Percentiles rank a stretch among this genome's conserved stretches.
Evolutionary conservation across 148 eudicot species (phyloP).

Genomic region (Camellia granthamiana): DNA sequence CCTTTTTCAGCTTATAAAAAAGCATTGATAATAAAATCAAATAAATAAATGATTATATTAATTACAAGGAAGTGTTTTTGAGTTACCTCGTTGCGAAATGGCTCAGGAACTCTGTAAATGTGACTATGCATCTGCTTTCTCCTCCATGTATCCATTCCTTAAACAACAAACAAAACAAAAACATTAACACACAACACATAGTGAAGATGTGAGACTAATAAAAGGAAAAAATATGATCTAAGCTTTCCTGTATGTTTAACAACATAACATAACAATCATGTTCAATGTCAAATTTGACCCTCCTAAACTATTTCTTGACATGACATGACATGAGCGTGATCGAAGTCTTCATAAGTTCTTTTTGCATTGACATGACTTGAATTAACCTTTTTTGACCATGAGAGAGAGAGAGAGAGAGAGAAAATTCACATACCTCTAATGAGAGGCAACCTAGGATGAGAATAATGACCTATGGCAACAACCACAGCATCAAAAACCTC

Average conservation of each 20-base stretch:
- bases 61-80: background rate
- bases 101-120: conserved; percentile 58
- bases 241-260: too few species aligned
- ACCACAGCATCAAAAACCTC: conserved; percentile 83
- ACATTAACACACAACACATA: background rate
- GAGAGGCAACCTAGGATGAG: conserved; percentile 65
- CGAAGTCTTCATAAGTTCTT: too few species aligned
- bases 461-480: conserved; percentile 80
- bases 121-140: conserved; percentile 78
- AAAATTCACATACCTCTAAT: conserved; percentile 45
- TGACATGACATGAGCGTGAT: too few species aligned
- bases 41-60: background rate
- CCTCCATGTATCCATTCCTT: conserved; percentile 73
- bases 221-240: background rate
- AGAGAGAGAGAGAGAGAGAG: background rate
- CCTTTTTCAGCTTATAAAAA: too few species aligned
- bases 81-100: conserved; percentile 63
- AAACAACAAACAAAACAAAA: background rate
- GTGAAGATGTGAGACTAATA: background rate
- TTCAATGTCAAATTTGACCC: too few species aligned
- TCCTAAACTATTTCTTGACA: too few species aligned
- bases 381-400: background rate
- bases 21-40: background rate
- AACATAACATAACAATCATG: background rate
- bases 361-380: background rate